These are phyloP conservation scores for Fusarium avenaceum DNA, from an alignment of 2,329 filamentous ascomycete species.

Conservation along the genomic window DNA sequence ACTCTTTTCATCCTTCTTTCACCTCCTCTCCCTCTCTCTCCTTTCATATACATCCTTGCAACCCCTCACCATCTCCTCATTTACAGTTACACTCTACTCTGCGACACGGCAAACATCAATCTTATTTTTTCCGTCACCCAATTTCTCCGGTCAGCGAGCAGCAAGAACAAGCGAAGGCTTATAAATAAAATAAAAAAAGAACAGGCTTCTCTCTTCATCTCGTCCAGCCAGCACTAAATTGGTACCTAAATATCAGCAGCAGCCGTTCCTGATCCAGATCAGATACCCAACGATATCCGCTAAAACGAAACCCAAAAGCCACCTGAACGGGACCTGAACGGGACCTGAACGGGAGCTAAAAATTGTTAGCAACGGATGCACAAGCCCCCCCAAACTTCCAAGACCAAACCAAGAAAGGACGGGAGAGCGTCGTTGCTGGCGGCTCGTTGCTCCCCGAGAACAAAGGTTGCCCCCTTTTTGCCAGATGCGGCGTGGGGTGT, in stretches of 20 bases:
- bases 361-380: conserved; percentile 18
- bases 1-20: conserved; percentile 2
- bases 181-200: neutral
- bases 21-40: conserved; percentile 5
- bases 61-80: conserved; percentile 29
- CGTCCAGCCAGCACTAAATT: neutral
- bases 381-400: neutral
- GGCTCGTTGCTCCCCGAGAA: conserved; percentile 39
- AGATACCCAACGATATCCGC: conserved; percentile 24
- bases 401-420: conserved; percentile 17
- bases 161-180: neutral
- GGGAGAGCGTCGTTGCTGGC: conserved; percentile 1
- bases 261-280: neutral
- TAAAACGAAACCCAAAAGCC: conserved; percentile 26
- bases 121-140: conserved; percentile 27
- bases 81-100: conserved; percentile 20
- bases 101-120: conserved; percentile 26
- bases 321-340: conserved; percentile 32
- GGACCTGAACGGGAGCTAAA: conserved; percentile 42
- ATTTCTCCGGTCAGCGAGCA: conserved; percentile 28
- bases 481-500: conserved; percentile 49
- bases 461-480: conserved; percentile 47
- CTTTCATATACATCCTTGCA: conserved; percentile 25
- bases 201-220: conserved; percentile 11
- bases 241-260: conserved; percentile 6